Conservation (phyloP, 202 grass and related monocot genomes). For the Zoysia matrella region DNA sequence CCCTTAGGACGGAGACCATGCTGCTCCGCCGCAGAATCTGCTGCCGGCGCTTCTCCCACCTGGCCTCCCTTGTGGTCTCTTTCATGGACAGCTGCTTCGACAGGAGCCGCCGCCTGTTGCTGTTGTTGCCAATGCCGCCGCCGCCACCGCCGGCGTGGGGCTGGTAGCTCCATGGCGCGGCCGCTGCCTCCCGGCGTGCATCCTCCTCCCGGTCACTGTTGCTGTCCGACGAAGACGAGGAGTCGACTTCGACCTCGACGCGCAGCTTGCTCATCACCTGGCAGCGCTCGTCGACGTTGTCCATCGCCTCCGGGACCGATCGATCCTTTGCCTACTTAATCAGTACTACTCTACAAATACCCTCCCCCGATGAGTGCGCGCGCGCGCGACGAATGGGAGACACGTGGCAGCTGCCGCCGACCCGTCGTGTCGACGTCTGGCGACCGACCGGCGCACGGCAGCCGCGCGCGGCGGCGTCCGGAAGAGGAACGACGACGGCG, state of each 20-base stretch:
- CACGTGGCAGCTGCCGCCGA: conserved; percentile 20
- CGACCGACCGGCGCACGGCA: background rate
- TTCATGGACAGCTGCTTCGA: conserved; percentile 66
- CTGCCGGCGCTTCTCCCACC: conserved; percentile 53
- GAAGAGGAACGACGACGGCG: conserved; percentile 30
- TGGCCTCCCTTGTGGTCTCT: conserved; percentile 58
- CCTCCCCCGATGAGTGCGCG: conserved; percentile 18
- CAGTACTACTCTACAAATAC: background rate
- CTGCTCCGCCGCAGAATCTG: conserved; percentile 36
- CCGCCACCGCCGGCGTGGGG: background rate
- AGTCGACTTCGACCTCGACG: background rate
- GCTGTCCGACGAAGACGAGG: background rate
- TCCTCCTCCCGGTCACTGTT: conserved; percentile 4
- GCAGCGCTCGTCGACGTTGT: background rate
- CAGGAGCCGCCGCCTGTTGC: conserved; percentile 35
- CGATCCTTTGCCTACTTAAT: conserved; percentile 19
- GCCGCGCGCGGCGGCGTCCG: background rate
- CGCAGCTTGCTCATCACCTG: conserved; percentile 8
- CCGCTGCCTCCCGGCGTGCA: background rate
- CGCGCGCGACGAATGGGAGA: background rate
- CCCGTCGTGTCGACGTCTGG: background rate
- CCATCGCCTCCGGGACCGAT: background rate
- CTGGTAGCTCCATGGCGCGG: background rate
- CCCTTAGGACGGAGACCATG: background rate
- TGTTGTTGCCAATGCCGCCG: conserved; percentile 4